Evolutionary conservation across 2,329 filamentous ascomycete genomes (phyloP).

Genomic region (Dryadomyces sulphureus): DNA sequence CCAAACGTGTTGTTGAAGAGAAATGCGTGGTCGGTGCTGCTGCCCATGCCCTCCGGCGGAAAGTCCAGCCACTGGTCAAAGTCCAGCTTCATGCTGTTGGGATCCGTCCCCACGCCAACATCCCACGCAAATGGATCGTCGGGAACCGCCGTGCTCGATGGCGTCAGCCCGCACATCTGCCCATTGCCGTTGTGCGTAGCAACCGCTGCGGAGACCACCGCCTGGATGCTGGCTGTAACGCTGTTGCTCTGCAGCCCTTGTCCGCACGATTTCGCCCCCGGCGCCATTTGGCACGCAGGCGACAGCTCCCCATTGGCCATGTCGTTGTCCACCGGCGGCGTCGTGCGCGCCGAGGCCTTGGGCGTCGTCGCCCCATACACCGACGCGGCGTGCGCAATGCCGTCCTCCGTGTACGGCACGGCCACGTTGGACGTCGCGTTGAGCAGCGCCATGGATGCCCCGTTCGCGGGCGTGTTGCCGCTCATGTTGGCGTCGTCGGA

Average conservation of each 20-base stretch:
- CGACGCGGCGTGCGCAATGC: conserved; percentile 9
- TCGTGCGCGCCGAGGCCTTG: conserved; percentile 21
- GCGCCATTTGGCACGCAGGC: neutral
- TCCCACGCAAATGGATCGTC: conserved; percentile 38
- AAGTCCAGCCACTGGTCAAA: conserved; percentile 46
- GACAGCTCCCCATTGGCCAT: neutral
- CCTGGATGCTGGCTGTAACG: neutral
- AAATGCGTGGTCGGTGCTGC: conserved; percentile 12
- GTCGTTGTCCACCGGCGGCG: conserved; percentile 33
- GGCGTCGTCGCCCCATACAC: conserved; percentile 9
- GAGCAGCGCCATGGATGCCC: conserved; percentile 11
- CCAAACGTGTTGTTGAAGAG: conserved; percentile 15
- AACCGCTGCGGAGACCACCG: conserved; percentile 17
- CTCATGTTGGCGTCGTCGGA: conserved; percentile 6
- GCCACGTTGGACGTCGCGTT: conserved; percentile 12
- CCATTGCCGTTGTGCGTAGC: conserved; percentile 19
- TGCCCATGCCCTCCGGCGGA: conserved; percentile 28
- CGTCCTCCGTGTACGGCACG: conserved; percentile 12
- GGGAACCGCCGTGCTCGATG: conserved; percentile 27
- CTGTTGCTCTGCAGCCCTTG: neutral
- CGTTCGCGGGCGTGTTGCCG: conserved; percentile 8
- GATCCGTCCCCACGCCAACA: conserved; percentile 22
- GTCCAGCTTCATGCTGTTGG: conserved; percentile 31
- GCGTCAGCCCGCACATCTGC: conserved; percentile 24
- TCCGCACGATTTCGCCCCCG: neutral